Conservation (phyloP, 169 alveolate species). For the Theileria orientalis region DNA sequence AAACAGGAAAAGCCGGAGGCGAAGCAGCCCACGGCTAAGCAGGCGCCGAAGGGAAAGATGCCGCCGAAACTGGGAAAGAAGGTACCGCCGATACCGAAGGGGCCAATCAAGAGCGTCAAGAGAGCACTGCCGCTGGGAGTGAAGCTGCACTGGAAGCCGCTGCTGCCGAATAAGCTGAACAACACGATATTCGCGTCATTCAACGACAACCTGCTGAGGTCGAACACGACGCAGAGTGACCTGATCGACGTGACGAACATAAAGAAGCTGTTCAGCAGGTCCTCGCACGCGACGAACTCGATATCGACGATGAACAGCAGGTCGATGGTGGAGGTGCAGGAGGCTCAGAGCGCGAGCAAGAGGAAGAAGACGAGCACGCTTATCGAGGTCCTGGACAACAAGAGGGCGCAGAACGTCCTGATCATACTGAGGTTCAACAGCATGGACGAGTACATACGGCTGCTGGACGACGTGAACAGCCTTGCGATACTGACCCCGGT, state of each 20-base stretch:
- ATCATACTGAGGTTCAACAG: conserved; percentile 66
- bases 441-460: conserved; percentile 64
- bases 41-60: neutral
- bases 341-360: conserved; percentile 23
- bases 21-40: conserved; percentile 1
- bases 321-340: neutral
- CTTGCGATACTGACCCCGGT: conserved; percentile 39
- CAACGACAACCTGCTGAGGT: conserved; percentile 4
- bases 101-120: neutral
- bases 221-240: no score
- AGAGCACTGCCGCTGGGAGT: conserved; percentile 56
- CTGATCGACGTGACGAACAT: conserved; percentile 29
- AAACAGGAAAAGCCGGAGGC: neutral
- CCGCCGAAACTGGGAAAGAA: conserved; percentile 11
- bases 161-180: conserved; percentile 21
- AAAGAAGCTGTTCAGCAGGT: conserved; percentile 37
- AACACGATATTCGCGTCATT: conserved; percentile 54
- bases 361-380: conserved; percentile 38
- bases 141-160: conserved; percentile 61
- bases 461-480: conserved; percentile 46
- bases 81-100: conserved; percentile 8
- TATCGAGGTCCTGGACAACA: conserved; percentile 65
- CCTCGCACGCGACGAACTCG: neutral
- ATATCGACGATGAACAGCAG: neutral
- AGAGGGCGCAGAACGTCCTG: conserved; percentile 75